Evolutionary conservation across 75 land plant species (phyloP), one percentile per base, ranked within the genome.

Genomic region (Gnetum montanum): DNA sequence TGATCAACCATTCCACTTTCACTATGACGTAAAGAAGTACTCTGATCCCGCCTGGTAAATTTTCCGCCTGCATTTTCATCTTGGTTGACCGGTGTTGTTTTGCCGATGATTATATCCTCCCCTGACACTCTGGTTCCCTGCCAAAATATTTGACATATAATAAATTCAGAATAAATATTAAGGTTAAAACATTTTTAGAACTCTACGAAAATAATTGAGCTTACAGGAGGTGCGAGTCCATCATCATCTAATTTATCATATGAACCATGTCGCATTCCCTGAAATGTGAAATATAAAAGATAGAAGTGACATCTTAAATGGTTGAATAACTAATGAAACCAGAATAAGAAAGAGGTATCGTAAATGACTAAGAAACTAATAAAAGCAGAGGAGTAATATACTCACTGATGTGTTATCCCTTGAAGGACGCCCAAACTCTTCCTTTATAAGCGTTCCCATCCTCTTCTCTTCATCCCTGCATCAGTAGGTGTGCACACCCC

Each of bases 1-100:
- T 95, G 99, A 65, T 95, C 99, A 25, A 95, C 96, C 79, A 90
- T 86, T 25, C 99, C 99, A 71, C 78, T 95, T 78, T 95, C 96
- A 83, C 99, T 89, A 49, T 95, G 96, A 19, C 99, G 82, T 55
- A 95, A 72, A 55, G 86, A 73, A 33, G 86, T 95, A 67, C 96
- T 95, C 70, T 95, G 99, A 76, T 95, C 99, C 30, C 91, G 72
- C 24, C 69, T 65, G 26, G 99, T 77, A 38, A 83, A 89, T 27
- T 88, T 76, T 59, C 77, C 91, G 23, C 87, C 86, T 23, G 72
- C 90, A 26, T 84, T 62, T 15, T 95, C 99, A 51, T 95, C 99
- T 27, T 83, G 99, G 45, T 96, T 45, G 57, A 90, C 66, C 2
- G 99, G 96, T 28, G 85, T 69, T 26, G 98, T 93, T 67, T 93